These are phyloP conservation scores for Samsoniella hepiali DNA, from an alignment of 2,329 filamentous ascomycete species.

Conservation along the genomic window DNA sequence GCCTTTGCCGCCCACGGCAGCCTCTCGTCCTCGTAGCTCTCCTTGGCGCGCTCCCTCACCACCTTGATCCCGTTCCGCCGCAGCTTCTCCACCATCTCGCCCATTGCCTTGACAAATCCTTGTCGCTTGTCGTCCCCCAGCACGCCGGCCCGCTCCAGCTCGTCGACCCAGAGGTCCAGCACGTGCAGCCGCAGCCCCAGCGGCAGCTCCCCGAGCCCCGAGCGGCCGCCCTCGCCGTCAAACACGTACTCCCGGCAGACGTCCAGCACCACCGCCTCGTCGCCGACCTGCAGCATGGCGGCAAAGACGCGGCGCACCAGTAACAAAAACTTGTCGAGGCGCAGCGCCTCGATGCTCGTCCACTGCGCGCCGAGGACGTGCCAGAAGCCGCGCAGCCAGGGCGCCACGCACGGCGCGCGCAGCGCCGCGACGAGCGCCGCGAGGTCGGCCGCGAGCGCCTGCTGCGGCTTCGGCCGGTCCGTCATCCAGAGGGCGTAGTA, in stretches of 20 bases:
- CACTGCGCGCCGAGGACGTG: slow-evolving; percentile 67
- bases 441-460: slow-evolving; percentile 75
- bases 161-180: slow-evolving; percentile 88
- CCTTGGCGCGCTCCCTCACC: slow-evolving; percentile 65
- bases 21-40: slow-evolving; percentile 70
- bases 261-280: slow-evolving; percentile 26
- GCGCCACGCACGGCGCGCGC: slow-evolving; percentile 40
- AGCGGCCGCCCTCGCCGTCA: slow-evolving; percentile 29
- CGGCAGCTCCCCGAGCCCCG: slow-evolving; percentile 59
- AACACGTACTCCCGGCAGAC: slow-evolving; percentile 33
- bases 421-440: slow-evolving; percentile 58
- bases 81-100: slow-evolving; percentile 55
- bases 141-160: slow-evolving; percentile 69
- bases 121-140: slow-evolving; percentile 41
- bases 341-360: slow-evolving; percentile 69
- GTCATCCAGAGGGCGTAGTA: slow-evolving; percentile 95
- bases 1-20: slow-evolving; percentile 59
- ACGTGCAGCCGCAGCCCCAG: slow-evolving; percentile 85
- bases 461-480: slow-evolving; percentile 83
- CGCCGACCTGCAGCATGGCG: slow-evolving; percentile 55
- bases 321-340: slow-evolving; percentile 91
- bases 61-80: slow-evolving; percentile 63
- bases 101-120: slow-evolving; percentile 51
- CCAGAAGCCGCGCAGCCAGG: slow-evolving; percentile 66
- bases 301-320: slow-evolving; percentile 76